A percentile compares a stretch with the other conserved stretches of the same genome.
Evolutionary conservation across 2,329 filamentous ascomycete genomes (phyloP).

Genomic region (Fusarium neocosmosporiellum): DNA sequence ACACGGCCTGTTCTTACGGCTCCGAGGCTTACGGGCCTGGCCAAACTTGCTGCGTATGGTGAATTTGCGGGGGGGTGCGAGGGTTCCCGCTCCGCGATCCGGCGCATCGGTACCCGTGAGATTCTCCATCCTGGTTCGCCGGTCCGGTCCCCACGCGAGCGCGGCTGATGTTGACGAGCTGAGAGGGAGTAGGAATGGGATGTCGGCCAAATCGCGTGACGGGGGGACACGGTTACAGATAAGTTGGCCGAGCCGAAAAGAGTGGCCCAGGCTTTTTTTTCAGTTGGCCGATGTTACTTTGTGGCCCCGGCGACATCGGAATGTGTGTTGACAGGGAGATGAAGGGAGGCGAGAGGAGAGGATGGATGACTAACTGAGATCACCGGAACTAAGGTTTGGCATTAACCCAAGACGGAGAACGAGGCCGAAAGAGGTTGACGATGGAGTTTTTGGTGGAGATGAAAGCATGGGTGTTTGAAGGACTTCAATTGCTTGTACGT

Average conservation of each 20-base stretch:
- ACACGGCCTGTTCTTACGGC: slow-evolving; percentile 60
- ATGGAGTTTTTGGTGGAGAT: neutral
- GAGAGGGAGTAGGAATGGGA: neutral
- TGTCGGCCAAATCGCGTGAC: slow-evolving; percentile 32
- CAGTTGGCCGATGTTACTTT: neutral
- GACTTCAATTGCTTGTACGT: neutral
- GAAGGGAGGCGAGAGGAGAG: neutral
- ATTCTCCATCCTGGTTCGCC: slow-evolving; percentile 21
- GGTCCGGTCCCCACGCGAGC: slow-evolving; percentile 1
- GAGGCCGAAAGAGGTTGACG: neutral
- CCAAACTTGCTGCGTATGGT: slow-evolving; percentile 57
- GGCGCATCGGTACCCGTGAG: slow-evolving; percentile 15
- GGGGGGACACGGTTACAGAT: slow-evolving; percentile 16
- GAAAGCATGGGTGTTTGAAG: neutral
- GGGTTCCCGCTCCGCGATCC: slow-evolving; percentile 17
- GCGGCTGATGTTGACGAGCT: neutral
- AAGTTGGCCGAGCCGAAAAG: slow-evolving; percentile 32
- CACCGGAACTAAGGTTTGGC: neutral
- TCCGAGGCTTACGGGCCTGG: slow-evolving; percentile 52
- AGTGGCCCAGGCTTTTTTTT: neutral
- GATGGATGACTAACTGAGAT: neutral
- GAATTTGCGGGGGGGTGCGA: slow-evolving; percentile 49
- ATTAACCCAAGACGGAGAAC: neutral
- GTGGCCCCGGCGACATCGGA: neutral
- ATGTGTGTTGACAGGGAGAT: neutral